Evolutionary conservation across 768 basidiomycete species (phyloP).

Genomic region (Pleurotus citrinopileatus): DNA sequence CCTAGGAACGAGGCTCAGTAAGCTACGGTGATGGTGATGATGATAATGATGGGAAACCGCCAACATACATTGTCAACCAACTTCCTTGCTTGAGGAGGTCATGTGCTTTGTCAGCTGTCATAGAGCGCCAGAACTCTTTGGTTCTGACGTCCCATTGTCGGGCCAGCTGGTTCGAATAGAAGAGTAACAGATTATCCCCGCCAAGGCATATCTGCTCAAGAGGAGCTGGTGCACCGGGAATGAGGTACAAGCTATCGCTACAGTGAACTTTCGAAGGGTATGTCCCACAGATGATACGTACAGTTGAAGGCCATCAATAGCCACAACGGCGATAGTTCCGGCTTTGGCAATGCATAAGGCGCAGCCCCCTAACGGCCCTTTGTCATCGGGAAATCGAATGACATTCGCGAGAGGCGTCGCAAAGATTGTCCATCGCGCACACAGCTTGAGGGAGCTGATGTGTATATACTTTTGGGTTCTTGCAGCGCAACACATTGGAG

Average conservation of each 20-base stretch:
- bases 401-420: conserved; percentile 59
- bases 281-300: conserved; percentile 43
- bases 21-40: too few species aligned
- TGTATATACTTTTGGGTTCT: background rate
- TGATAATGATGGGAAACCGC: too few species aligned
- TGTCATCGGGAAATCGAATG: conserved; percentile 50
- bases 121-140: conserved; percentile 83
- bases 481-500: background rate
- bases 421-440: conserved; percentile 75
- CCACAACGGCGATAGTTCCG: conserved; percentile 82
- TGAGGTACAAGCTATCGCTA: conserved; percentile 69
- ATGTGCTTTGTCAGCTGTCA: conserved; percentile 70
- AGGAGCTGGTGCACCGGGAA: conserved; percentile 78
- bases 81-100: conserved; percentile 69
- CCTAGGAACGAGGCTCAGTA: background rate
- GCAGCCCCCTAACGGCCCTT: conserved; percentile 62
- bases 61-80: conserved; percentile 70
- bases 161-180: conserved; percentile 74
- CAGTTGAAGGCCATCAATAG: conserved; percentile 74
- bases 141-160: conserved; percentile 86
- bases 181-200: conserved; percentile 66
- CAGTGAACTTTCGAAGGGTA: too few species aligned
- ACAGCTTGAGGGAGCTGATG: conserved; percentile 57
- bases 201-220: conserved; percentile 62
- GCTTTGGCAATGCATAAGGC: conserved; percentile 71